phyloP scores from a whole-genome alignment of 169 alveolate genomes.

The Plasmodium falciparum region DNA sequence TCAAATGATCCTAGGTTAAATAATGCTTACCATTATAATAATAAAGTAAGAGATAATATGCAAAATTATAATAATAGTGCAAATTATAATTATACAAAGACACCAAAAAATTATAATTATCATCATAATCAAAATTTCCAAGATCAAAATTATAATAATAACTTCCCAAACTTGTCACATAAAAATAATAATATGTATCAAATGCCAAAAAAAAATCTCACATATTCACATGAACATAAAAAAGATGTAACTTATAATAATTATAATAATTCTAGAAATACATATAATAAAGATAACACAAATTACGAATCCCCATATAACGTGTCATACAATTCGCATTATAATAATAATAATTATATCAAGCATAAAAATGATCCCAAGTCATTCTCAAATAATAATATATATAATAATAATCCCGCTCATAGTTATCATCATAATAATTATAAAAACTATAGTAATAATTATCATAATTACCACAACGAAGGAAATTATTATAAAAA shows the following conservation, averaged over 20 bases:
- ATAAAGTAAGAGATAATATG: neutral
- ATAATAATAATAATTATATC: neutral
- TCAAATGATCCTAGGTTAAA: conserved; percentile 1
- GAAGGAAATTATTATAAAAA: conserved; percentile 23
- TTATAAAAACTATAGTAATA: neutral
- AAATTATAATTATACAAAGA: neutral
- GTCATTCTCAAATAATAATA: neutral
- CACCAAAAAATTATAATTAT: conserved; percentile 18
- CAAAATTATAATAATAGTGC: neutral
- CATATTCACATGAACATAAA: conserved; percentile 27
- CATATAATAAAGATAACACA: conserved; percentile 2
- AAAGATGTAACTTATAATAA: conserved; percentile 16
- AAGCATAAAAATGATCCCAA: conserved; percentile 4
- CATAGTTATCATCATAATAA: neutral
- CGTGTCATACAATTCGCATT: conserved; percentile 9
- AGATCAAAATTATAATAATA: conserved; percentile 32
- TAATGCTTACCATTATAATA: conserved; percentile 1
- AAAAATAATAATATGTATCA: conserved; percentile 15
- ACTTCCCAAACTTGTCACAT: conserved; percentile 16
- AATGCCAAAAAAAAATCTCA: conserved; percentile 3
- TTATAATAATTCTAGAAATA: neutral
- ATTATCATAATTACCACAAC: neutral
- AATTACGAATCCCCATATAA: conserved; percentile 12
- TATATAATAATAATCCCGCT: conserved; percentile 6
- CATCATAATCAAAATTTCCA: conserved; percentile 35